Conservation (phyloP, 2,329 filamentous ascomycete genomes). For the Exophiala aquamarina region DNA sequence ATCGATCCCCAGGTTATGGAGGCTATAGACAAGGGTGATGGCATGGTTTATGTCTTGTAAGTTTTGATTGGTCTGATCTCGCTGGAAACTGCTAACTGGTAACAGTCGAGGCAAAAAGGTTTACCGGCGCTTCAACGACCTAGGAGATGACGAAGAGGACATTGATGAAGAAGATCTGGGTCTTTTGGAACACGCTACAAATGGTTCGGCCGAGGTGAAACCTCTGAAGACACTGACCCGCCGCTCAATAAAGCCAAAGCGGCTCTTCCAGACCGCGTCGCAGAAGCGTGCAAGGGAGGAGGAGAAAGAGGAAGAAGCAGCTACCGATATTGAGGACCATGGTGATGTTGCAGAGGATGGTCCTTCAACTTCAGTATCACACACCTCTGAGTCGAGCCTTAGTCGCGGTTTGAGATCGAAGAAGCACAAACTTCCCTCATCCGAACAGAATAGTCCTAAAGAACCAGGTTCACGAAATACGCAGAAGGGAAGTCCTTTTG, state of each 20-base stretch:
- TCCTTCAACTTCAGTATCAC: no score
- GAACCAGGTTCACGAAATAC: background rate
- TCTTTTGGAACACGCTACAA: conserved; percentile 40
- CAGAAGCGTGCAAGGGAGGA: conserved; percentile 40
- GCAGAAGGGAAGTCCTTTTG: conserved; percentile 27
- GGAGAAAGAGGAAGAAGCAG: conserved; percentile 52
- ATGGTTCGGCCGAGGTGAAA: conserved; percentile 33
- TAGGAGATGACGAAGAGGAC: conserved; percentile 41
- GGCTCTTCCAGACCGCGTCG: conserved; percentile 56
- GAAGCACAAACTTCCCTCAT: no score
- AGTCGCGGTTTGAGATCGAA: no score
- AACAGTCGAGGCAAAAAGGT: conserved; percentile 61
- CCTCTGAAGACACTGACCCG: conserved; percentile 54
- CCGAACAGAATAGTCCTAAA: no score
- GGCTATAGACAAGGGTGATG: conserved; percentile 53
- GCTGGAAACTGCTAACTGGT: conserved; percentile 10
- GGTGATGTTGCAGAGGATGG: background rate
- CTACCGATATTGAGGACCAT: conserved; percentile 55
- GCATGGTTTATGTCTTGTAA: conserved; percentile 63
- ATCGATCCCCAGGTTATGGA: conserved; percentile 48
- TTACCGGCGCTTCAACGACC: conserved; percentile 55
- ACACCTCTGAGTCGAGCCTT: no score
- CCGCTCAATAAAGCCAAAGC: conserved; percentile 58
- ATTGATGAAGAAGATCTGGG: conserved; percentile 43
- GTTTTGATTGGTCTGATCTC: conserved; percentile 32